Base-by-base conservation (phyloP, 73 alveolate genomes). In the Blepharisma japonicum region DNA sequence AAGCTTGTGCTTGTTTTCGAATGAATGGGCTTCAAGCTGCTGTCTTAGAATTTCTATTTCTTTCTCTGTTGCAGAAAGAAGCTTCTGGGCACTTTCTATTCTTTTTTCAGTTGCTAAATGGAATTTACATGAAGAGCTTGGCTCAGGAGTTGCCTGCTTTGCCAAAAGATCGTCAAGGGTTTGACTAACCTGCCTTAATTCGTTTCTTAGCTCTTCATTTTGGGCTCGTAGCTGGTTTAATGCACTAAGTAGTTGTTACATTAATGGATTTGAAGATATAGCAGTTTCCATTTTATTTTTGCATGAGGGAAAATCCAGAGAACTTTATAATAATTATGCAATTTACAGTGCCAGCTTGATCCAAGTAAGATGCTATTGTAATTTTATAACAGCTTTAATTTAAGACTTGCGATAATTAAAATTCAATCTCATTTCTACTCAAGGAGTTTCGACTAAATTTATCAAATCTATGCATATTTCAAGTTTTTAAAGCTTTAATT, bases 161-260 rank as follows among this genome's bases (percentile, higher is more conserved):
- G 74, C 14, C 18, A 61, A 25, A 25, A 61, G 47, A 20, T 61
- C 74, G 23, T 61, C 74, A 25, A 61, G 74, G 14, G 14, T 61
- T 14, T n/a, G 14, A 39, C 74, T 61, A 48, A 61, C 23, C 23
- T 61, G 74, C 14, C 74, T n/a, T 18, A 61, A 39, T 25, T 61
- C 74, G 23, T 61, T 61, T 8, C 74, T n/a, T 18, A 61, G 74
- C 18, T 61, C 74, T 61, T 61, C 74, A 25, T 61, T 61, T 61
- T 61, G 47, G 11, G 50, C 38, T 2, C 74, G 74, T 2, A 61
- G 48, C 5, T 61, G 14, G 47, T 61, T n/a, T 9, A 61, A 39
- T 14, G 74, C 74, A 9, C 74, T 61, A 48, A 20, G 38, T 61
- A 32, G 42, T 32, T 32, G 42, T 32, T 32, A 32, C 42, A 32